Evolutionary conservation across 73 alveolate genomes (phyloP), one percentile per base, ranked within the genome.

Genomic region (Blepharisma stoltei): DNA sequence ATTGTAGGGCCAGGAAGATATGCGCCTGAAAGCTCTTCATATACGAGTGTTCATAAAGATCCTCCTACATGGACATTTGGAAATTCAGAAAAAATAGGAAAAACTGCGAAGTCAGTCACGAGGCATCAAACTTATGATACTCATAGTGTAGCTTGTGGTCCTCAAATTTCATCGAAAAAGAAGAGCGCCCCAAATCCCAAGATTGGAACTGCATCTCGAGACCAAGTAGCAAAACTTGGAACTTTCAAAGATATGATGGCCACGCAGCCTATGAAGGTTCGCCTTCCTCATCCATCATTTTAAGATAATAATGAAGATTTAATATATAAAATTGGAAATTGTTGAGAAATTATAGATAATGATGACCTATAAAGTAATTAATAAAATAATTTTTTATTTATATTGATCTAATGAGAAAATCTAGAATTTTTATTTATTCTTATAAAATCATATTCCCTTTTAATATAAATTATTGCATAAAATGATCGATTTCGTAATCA

Each of bases 1-100:
- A 67, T 80, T 43, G 92, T 85, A 41, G 92, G 92, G 7, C 92
- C 92, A 6, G 92, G 92, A 8, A 76, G 92, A 37, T 85, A 85
- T 48, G 92, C 81, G 1, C 92, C 92, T 60, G 92, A 85, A 46
- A 82, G 86, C 11, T 55, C 83, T 0, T 75, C 88, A 6, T 80
- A 85, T 55, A 88, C 92, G 6, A 79, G 88, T 27, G 81, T 85
- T 2, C 71, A 66, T 53, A 14, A 44, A 49, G 67, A 85, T 48
- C 44, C 21, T 23, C 92, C 92, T 11, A 84, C 60, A 54, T 84
- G 92, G 87, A 84, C 92, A 18, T 48, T 80, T 21, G 87, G 87
- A 21, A 84, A 84, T 23, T 86, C 92, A 5, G 92, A 87, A 25
- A 68, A 87, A 55, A 55, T 78, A n/a, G 70, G 70, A 14, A 77